Evolutionary conservation across 352 stramenopile species (phyloP).

Genomic region (Phytophthora cajani): DNA sequence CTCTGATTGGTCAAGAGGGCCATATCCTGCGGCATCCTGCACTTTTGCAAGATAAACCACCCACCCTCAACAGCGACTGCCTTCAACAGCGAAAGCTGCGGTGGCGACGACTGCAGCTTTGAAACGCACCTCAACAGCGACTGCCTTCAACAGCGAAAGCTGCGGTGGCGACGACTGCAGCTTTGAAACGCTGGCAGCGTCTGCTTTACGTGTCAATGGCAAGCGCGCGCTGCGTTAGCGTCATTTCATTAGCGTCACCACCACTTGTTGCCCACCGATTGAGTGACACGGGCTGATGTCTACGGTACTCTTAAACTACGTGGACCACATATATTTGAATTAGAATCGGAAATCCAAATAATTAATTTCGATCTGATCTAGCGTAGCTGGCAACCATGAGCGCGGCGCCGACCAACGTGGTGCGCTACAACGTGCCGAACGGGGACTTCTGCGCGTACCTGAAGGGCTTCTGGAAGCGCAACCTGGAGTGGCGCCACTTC

Average conservation of each 20-base stretch:
- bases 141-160: too few species aligned
- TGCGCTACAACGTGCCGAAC: constrained; percentile 65
- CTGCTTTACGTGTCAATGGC: not conserved
- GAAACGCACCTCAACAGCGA: too few species aligned
- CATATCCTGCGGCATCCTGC: too few species aligned
- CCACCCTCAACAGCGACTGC: not conserved
- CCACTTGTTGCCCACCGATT: not conserved
- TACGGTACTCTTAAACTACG: constrained; percentile 18
- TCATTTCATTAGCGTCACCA: not conserved
- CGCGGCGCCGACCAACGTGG: constrained; percentile 31
- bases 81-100: not conserved
- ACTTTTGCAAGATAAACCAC: too few species aligned
- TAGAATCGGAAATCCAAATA: not conserved
- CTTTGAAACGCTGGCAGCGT: not conserved
- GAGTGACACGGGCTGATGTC: constrained; percentile 12
- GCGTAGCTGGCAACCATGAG: constrained; percentile 22
- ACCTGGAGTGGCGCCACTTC: constrained; percentile 84
- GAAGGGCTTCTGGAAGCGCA: constrained; percentile 85
- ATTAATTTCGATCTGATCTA: not conserved
- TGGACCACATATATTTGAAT: not conserved
- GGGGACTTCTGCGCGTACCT: constrained; percentile 77
- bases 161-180: not conserved
- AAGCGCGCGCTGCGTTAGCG: not conserved
- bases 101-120: too few species aligned
- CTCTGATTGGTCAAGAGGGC: too few species aligned